Evolutionary conservation across 768 basidiomycete genomes (phyloP).

Genomic region (Serendipita sp.): DNA sequence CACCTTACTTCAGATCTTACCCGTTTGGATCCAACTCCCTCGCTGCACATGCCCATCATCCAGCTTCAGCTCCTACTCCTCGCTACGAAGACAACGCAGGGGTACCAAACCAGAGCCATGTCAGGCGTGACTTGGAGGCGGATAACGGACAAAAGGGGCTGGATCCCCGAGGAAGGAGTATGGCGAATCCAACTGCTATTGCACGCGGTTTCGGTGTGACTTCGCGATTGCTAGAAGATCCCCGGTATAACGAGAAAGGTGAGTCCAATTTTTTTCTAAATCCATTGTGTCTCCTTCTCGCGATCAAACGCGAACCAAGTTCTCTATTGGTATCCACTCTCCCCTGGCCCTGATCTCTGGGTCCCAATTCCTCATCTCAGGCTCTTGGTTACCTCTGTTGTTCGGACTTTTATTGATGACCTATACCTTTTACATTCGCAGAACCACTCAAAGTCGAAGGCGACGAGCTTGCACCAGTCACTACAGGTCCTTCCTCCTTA

Average conservation of each 20-base stretch:
- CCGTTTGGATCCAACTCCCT: background rate
- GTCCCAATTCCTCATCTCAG: too few relatives aligned
- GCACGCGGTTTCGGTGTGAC: constrained; percentile 71
- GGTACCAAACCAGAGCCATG: background rate
- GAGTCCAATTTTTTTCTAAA: background rate
- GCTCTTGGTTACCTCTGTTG: too few relatives aligned
- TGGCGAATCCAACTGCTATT: constrained; percentile 3
- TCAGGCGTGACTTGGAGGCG: background rate
- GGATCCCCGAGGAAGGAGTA: constrained; percentile 1
- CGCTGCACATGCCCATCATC: background rate
- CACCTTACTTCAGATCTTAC: background rate
- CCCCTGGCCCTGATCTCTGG: background rate
- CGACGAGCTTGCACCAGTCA: background rate
- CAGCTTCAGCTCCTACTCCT: background rate
- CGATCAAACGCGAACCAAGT: too few relatives aligned
- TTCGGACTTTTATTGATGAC: background rate
- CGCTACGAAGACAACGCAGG: too few relatives aligned
- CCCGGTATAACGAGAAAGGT: background rate
- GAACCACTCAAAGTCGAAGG: constrained; percentile 5
- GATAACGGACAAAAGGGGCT: constrained; percentile 3
- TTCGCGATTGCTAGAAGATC: constrained; percentile 1
- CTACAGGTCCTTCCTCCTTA: background rate
- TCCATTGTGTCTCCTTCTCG: too few relatives aligned
- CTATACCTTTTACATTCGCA: background rate
- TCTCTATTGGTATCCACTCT: background rate